phyloP scores from a whole-genome alignment of 139 green algal genomes.

The Coelastrella sp. region DNA sequence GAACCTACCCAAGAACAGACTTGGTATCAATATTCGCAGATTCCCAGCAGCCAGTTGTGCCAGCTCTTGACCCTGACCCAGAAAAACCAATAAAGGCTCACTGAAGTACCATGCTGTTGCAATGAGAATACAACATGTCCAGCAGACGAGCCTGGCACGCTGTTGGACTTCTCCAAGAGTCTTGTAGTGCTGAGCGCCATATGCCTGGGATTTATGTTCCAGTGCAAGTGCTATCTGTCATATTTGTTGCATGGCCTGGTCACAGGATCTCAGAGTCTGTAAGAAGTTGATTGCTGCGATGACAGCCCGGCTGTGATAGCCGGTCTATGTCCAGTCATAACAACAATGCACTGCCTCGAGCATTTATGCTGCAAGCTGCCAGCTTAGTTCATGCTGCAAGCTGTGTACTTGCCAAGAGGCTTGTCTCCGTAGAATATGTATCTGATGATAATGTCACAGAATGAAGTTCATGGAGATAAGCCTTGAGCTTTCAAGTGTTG shows the following conservation, averaged over 20 bases:
- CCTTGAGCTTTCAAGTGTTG: neutral
- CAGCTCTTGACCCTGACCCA: slow-evolving; percentile 47
- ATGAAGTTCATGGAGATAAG: slow-evolving; percentile 1
- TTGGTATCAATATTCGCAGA: slow-evolving; percentile 47
- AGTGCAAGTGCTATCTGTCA: too few relatives aligned
- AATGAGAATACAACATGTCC: slow-evolving; percentile 55
- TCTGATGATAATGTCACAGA: slow-evolving; percentile 2
- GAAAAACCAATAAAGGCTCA: slow-evolving; percentile 46
- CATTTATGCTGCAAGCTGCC: neutral
- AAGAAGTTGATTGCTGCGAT: too few relatives aligned
- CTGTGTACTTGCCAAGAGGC: neutral
- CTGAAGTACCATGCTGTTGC: slow-evolving; percentile 64
- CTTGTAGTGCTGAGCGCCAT: slow-evolving; percentile 72
- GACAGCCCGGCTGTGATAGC: slow-evolving; percentile 25
- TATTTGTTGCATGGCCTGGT: too few relatives aligned
- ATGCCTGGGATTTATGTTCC: too few relatives aligned
- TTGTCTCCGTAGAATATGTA: slow-evolving; percentile 2
- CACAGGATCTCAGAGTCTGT: too few relatives aligned
- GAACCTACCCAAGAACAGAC: slow-evolving; percentile 50
- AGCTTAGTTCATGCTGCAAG: too few relatives aligned
- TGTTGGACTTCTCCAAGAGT: slow-evolving; percentile 74
- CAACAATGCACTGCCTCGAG: neutral
- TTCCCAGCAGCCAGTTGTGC: slow-evolving; percentile 4
- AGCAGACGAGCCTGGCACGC: slow-evolving; percentile 64
- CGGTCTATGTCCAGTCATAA: too few relatives aligned